Evolutionary conservation across 2,329 filamentous ascomycete species (phyloP).

Genomic region (Penicillium verrucosum): DNA sequence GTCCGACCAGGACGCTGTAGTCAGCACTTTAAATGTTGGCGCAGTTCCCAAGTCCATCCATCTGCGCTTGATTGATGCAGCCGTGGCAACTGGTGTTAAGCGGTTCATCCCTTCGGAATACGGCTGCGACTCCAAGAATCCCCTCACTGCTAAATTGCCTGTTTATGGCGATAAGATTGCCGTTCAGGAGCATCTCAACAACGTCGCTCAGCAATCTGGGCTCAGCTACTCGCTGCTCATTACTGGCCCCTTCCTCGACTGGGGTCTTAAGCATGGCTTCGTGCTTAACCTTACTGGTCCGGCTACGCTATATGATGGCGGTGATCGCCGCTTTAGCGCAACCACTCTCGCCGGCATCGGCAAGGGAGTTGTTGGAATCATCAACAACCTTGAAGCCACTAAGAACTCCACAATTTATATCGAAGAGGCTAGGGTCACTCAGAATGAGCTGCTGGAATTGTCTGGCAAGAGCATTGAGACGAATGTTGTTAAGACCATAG

Average conservation of each 20-base stretch:
- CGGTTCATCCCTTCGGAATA: conserved; percentile 39
- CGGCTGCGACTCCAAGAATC: conserved; percentile 31
- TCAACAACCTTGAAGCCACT: conserved; percentile 52
- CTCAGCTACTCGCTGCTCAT: conserved; percentile 35
- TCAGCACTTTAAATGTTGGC: conserved; percentile 20
- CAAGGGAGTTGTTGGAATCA: conserved; percentile 49
- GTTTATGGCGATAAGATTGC: conserved; percentile 34
- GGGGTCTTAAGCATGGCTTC: conserved; percentile 39
- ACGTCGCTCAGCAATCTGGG: conserved; percentile 10
- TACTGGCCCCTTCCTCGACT: conserved; percentile 37
- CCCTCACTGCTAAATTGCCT: conserved; percentile 23
- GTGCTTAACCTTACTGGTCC: conserved; percentile 43
- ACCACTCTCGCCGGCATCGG: conserved; percentile 50
- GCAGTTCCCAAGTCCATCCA: conserved; percentile 5
- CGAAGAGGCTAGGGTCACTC: conserved; percentile 46
- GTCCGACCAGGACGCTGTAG: conserved; percentile 29
- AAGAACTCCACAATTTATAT: conserved; percentile 52
- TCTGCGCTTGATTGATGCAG: conserved; percentile 30
- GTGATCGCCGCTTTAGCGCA: conserved; percentile 48
- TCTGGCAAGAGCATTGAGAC: conserved; percentile 29
- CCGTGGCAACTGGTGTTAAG: conserved; percentile 29
- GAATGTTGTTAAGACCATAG: conserved; percentile 25
- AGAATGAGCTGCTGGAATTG: conserved; percentile 38
- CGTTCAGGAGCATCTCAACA: conserved; percentile 28
- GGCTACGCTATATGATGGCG: conserved; percentile 48